These are phyloP conservation scores for Solanum corneliomulleri DNA, from an alignment of 257 asterid species.

Conservation along the genomic window DNA sequence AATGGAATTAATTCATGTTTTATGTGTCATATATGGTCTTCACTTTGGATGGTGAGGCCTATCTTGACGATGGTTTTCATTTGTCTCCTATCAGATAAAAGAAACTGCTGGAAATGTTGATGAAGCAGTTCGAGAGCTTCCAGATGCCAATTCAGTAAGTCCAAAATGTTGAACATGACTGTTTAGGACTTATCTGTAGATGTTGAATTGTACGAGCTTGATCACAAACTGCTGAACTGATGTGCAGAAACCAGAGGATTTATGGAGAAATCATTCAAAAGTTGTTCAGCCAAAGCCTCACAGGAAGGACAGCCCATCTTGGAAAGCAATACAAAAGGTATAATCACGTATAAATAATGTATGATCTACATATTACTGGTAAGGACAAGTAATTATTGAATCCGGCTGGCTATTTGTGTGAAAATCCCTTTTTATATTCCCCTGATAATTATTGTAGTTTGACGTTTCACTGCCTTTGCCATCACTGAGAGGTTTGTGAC, in stretches of 20 bases:
- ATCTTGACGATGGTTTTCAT: neutral
- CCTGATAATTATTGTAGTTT: neutral
- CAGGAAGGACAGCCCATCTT: conserved; percentile 60
- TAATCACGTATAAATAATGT: neutral
- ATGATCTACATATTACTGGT: neutral
- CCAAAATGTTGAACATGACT: neutral
- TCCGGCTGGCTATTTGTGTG: neutral
- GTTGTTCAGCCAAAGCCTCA: conserved; percentile 91
- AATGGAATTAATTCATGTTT: neutral
- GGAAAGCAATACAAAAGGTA: conserved; percentile 88
- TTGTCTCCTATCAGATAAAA: conserved; percentile 47
- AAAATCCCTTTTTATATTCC: neutral
- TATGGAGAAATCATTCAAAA: conserved; percentile 88
- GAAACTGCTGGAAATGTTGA: conserved; percentile 88
- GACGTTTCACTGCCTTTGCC: neutral
- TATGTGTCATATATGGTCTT: neutral
- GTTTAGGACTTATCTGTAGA: neutral
- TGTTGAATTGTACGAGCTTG: neutral
- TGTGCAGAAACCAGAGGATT: conserved; percentile 94
- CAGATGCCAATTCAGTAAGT: conserved; percentile 86
- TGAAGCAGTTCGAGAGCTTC: conserved; percentile 94
- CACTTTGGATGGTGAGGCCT: neutral
- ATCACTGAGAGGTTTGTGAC: neutral
- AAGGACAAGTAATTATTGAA: neutral
- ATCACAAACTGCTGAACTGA: conserved; percentile 3